Evolutionary conservation across 148 eudicot genomes (phyloP), one percentile per base, ranked within the genome.

Genomic region (Amaranthus palmeri): DNA sequence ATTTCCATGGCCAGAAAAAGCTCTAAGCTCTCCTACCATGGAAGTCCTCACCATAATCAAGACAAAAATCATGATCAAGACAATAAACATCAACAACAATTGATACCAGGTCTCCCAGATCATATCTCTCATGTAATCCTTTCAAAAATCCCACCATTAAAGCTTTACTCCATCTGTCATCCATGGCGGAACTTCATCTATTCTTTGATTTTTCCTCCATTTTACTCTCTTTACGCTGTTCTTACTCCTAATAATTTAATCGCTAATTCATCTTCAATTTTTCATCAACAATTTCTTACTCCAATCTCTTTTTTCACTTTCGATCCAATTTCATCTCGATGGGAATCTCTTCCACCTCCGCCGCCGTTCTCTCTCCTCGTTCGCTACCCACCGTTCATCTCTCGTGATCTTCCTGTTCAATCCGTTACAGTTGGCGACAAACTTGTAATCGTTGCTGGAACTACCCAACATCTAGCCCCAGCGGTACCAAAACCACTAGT

Each of bases 41-140:
- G 36, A 25, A 25, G 36, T 2, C 36, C 36, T 25, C 36, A 36
- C 3, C 51, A 51, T 3, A 49, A 62, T 3, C 44, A 43, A 15
- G 43, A 59, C 3, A 6, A 70, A 11, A 4, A 11, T 4, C n/a
- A 5, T 8, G 25, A 55, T 2, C 2, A 25, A 12, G 25, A 14
- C 7, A 4, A 54, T 18, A 8, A 62, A 41, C 0, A 59, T 2
- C 51, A 59, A 3, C 46, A 72, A 3, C 56, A 52, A 40, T 73
- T 93, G 3, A 78, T 93, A 4, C 95, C 92, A 0, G 96, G 92
- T 0, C 81, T 93, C 0, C 96, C 98, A 0, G 86, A 93, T 48
- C 77, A 90, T 77, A 70, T 93, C 42, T 81, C 98, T 8, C 85
- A 86, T 0, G 66, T 89, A 42, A 74, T 82, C 74, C 88, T 93